These are phyloP conservation scores for Yamadazyma atlantica DNA, from an alignment of 1,139 yeast species.

Conservation along the genomic window DNA sequence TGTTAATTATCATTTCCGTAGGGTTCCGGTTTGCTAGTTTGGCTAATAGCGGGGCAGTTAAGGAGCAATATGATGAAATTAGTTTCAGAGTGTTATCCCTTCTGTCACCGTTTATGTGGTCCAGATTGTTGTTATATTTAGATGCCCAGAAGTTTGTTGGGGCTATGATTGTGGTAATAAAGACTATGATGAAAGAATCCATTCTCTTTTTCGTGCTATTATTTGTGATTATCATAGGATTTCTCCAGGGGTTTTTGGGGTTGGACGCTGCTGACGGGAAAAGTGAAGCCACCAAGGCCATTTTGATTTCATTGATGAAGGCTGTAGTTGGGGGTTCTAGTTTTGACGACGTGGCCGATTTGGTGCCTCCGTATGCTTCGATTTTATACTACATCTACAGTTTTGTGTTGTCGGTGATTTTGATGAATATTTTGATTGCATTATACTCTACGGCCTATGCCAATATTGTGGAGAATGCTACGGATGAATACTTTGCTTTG, in stretches of 20 bases:
- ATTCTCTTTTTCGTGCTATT: conserved; percentile 74
- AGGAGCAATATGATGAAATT: conserved; percentile 54
- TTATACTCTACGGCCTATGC: conserved; percentile 83
- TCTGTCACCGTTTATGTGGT: conserved; percentile 89
- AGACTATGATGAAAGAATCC: conserved; percentile 85
- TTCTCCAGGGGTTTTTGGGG: conserved; percentile 84
- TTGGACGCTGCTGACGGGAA: conserved; percentile 86
- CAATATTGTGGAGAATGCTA: conserved; percentile 77
- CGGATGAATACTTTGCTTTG: conserved; percentile 78
- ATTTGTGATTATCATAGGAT: conserved; percentile 71
- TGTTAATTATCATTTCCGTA: conserved; percentile 52
- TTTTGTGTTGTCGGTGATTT: conserved; percentile 68
- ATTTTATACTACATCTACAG: conserved; percentile 74
- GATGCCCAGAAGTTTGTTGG: conserved; percentile 86
- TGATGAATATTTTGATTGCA: conserved; percentile 81
- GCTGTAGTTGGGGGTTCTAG: conserved; percentile 75
- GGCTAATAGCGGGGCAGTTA: conserved; percentile 21
- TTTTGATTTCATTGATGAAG: conserved; percentile 63
- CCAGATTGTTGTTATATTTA: conserved; percentile 68
- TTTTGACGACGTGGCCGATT: conserved; percentile 64
- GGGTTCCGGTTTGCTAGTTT: conserved; percentile 57
- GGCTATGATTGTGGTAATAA: conserved; percentile 81
- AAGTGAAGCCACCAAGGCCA: conserved; percentile 67
- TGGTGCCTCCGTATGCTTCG: conserved; percentile 84
- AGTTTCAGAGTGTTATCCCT: conserved; percentile 74